Evolutionary conservation across 2,329 filamentous ascomycete species (phyloP).

Genomic region (Juglanconis sp.): DNA sequence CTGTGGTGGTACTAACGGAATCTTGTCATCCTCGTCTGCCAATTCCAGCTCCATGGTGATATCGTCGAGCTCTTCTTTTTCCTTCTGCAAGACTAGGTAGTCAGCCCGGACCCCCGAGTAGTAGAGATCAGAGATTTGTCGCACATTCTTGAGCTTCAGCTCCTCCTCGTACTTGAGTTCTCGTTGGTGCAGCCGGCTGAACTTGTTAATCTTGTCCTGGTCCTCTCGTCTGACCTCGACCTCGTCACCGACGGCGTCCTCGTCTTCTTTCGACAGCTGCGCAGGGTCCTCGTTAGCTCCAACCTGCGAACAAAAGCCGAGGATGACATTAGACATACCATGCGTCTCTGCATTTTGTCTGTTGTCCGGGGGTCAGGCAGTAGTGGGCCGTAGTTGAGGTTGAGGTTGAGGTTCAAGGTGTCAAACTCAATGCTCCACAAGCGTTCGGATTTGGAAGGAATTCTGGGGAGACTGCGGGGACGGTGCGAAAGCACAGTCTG

Average conservation of each 20-base stretch:
- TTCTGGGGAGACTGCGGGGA: conserved; percentile 12
- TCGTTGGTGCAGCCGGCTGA: conserved; percentile 89
- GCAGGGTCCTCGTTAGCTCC: conserved; percentile 15
- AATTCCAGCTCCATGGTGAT: conserved; percentile 88
- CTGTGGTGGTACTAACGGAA: conserved; percentile 64
- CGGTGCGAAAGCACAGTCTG: conserved; percentile 10
- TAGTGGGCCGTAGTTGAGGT: neutral
- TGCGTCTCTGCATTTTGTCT: conserved; percentile 51
- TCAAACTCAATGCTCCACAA: neutral
- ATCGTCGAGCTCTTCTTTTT: conserved; percentile 97
- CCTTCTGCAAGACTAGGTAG: conserved; percentile 63
- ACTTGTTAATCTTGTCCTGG: conserved; percentile 98
- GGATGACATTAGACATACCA: conserved; percentile 43
- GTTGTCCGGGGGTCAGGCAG: neutral
- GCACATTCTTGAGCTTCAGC: conserved; percentile 72
- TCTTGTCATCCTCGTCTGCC: conserved; percentile 88
- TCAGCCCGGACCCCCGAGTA: neutral
- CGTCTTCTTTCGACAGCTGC: conserved; percentile 91
- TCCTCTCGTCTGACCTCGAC: conserved; percentile 94
- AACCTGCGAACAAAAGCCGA: accelerated
- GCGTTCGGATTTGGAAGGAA: conserved; percentile 4
- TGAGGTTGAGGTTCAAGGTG: neutral
- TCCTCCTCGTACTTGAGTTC: conserved; percentile 77
- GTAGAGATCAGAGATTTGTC: conserved; percentile 26
- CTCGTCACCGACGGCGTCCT: conserved; percentile 74